These are phyloP conservation scores for Aspergillus aculeatinus DNA, from an alignment of 2,329 filamentous ascomycete species.

Conservation along the genomic window DNA sequence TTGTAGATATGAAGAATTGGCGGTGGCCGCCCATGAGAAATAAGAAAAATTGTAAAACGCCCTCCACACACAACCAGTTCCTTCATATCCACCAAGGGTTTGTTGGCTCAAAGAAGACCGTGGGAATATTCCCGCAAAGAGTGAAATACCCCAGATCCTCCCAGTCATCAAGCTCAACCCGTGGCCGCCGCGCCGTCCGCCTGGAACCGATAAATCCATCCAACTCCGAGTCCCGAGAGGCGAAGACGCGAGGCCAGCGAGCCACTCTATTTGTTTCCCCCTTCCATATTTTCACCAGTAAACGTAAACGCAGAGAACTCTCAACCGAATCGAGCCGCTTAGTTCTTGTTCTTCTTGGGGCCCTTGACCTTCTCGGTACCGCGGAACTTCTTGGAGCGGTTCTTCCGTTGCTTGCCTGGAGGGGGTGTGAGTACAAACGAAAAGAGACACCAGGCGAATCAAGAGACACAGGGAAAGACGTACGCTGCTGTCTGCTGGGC, in stretches of 20 bases:
- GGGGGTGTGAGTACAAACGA: slow-evolving; percentile 4
- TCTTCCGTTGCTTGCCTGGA: slow-evolving; percentile 99
- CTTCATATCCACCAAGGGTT: slow-evolving; percentile 18
- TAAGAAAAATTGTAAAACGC: slow-evolving; percentile 5
- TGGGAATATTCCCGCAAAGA: no score
- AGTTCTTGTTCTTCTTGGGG: slow-evolving; percentile 87
- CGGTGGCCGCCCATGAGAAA: slow-evolving; percentile 6
- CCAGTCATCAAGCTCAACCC: slow-evolving; percentile 2
- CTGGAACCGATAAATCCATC: slow-evolving; percentile 1
- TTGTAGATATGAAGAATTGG: slow-evolving; percentile 3
- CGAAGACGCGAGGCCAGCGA: slow-evolving; percentile 12
- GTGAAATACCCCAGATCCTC: background rate
- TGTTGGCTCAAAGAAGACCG: background rate
- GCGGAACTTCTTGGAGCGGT: slow-evolving; percentile 97
- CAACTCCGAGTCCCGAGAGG: slow-evolving; percentile 2
- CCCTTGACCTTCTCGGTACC: slow-evolving; percentile 99
- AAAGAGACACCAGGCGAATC: background rate
- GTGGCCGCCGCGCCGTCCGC: slow-evolving; percentile 1
- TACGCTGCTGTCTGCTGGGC: slow-evolving; percentile 98
- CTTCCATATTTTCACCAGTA: slow-evolving; percentile 18
- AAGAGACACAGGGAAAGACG: slow-evolving; percentile 47
- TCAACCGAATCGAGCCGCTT: slow-evolving; percentile 47
- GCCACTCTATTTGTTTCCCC: slow-evolving; percentile 18
- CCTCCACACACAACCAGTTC: slow-evolving; percentile 11
- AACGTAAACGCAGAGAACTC: slow-evolving; percentile 31